A percentile compares a stretch with the other conserved stretches of the same genome.
phyloP scores from a whole-genome alignment of 1,139 yeast genomes.

The Pichia norvegensis region DNA sequence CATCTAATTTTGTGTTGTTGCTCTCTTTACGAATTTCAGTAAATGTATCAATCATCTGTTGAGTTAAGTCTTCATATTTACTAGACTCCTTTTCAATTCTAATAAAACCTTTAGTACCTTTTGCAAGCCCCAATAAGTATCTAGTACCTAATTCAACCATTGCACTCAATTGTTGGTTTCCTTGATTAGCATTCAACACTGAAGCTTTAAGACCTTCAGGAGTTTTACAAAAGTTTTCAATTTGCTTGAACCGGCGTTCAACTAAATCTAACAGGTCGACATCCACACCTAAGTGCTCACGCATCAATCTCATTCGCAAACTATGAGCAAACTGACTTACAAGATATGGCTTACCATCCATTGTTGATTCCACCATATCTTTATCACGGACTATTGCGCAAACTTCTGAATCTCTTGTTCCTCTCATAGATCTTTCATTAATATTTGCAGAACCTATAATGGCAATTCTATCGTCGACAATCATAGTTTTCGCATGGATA shows the following conservation, averaged over 20 bases:
- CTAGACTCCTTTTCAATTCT: neutral
- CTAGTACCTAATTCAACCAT: constrained; percentile 70
- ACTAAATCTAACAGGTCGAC: constrained; percentile 81
- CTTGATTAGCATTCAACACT: constrained; percentile 24
- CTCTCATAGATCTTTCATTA: constrained; percentile 92
- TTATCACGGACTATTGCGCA: constrained; percentile 84
- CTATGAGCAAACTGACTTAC: constrained; percentile 91
- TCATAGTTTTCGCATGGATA: constrained; percentile 85
- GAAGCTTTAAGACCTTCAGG: constrained; percentile 38
- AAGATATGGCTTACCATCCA: constrained; percentile 74
- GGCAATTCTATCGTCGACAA: constrained; percentile 91
- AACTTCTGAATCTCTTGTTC: constrained; percentile 87
- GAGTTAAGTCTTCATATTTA: constrained; percentile 13
- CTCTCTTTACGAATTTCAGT: constrained; percentile 26
- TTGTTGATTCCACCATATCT: constrained; percentile 60
- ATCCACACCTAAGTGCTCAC: constrained; percentile 93
- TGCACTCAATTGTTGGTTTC: constrained; percentile 43
- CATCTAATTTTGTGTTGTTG: constrained; percentile 16
- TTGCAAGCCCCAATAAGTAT: constrained; percentile 44
- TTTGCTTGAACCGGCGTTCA: constrained; percentile 61
- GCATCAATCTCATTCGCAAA: constrained; percentile 81
- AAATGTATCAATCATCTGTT: constrained; percentile 43
- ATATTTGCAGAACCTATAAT: constrained; percentile 95
- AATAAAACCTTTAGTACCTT: constrained; percentile 28
- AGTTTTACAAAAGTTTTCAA: constrained; percentile 49